A percentile compares a stretch with the other conserved stretches of the same genome.
phyloP scores from a whole-genome alignment of 2,329 filamentous ascomycete species.

The Aspergillus sojae region DNA sequence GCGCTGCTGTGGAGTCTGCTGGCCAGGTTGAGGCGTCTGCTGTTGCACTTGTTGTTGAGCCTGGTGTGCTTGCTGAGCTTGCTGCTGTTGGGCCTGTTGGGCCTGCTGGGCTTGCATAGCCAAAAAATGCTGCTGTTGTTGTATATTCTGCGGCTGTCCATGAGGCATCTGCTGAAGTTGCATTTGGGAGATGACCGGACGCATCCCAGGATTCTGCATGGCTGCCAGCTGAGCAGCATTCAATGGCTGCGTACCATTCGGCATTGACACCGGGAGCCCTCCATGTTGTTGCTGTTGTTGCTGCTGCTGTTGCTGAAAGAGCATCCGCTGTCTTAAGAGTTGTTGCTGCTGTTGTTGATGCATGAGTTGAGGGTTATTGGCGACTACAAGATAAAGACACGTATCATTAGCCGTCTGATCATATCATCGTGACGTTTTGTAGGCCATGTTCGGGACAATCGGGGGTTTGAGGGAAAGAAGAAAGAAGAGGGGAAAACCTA shows the following conservation, averaged over 20 bases:
- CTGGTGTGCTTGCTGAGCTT: conserved; percentile 31
- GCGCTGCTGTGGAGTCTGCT: conserved; percentile 46
- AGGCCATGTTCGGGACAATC: not conserved
- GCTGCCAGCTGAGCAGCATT: conserved; percentile 47
- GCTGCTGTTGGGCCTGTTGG: conserved; percentile 30
- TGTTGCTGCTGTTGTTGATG: conserved; percentile 44
- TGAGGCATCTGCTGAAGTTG: conserved; percentile 47
- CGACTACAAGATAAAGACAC: conserved; percentile 28
- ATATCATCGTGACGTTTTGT: not conserved
- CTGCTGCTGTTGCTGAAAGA: conserved; percentile 35
- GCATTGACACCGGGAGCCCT: conserved; percentile 43
- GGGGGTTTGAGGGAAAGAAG: not conserved
- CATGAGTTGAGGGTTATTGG: conserved; percentile 49
- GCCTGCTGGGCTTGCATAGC: conserved; percentile 36
- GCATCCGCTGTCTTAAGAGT: conserved; percentile 38
- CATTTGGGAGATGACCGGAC: conserved; percentile 41
- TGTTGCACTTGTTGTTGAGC: conserved; percentile 28
- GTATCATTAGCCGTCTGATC: not conserved
- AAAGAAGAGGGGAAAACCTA: conserved; percentile 31
- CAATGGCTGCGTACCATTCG: conserved; percentile 44
- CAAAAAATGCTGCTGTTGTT: conserved; percentile 45
- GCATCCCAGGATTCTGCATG: conserved; percentile 47
- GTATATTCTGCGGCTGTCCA: conserved; percentile 42
- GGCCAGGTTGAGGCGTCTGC: conserved; percentile 37
- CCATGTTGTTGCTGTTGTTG: conserved; percentile 39